Evolutionary conservation across 2,329 filamentous ascomycete genomes (phyloP).

Genomic region (Phyllachora maydis): DNA sequence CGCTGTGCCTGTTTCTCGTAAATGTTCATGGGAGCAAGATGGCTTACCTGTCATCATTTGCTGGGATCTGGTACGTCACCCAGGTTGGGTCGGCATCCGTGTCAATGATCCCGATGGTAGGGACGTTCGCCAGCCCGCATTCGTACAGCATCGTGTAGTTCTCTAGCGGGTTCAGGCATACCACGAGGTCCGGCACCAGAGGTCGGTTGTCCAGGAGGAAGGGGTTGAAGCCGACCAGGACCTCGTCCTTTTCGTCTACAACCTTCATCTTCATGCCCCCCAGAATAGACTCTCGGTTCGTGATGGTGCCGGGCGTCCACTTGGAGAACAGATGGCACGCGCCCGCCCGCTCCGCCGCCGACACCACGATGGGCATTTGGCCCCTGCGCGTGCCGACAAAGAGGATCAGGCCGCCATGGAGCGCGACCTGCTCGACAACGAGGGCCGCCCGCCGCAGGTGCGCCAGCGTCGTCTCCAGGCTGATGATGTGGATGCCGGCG

Average conservation of each 20-base stretch:
- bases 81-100: slow-evolving; percentile 82
- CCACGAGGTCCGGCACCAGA: slow-evolving; percentile 71
- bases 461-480: slow-evolving; percentile 70
- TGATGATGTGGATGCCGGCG: slow-evolving; percentile 81
- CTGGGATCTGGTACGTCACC: slow-evolving; percentile 92
- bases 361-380: slow-evolving; percentile 62
- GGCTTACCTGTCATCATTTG: slow-evolving; percentile 77
- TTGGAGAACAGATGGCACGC: slow-evolving; percentile 81
- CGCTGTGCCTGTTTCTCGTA: no score
- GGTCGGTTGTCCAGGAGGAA: slow-evolving; percentile 42
- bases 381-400: slow-evolving; percentile 78
- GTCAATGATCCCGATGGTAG: slow-evolving; percentile 87
- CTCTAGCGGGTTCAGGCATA: slow-evolving; percentile 82
- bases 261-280: slow-evolving; percentile 47
- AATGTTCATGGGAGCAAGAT: no score
- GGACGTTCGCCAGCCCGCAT: slow-evolving; percentile 71
- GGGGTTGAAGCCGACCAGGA: slow-evolving; percentile 37
- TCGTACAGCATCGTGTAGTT: slow-evolving; percentile 83
- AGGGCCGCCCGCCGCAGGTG: slow-evolving; percentile 86
- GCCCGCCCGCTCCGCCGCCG: slow-evolving; percentile 55
- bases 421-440: slow-evolving; percentile 72
- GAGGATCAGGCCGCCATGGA: slow-evolving; percentile 64
- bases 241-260: slow-evolving; percentile 52
- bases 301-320: slow-evolving; percentile 83
- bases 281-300: slow-evolving; percentile 84